phyloP scores from a whole-genome alignment of 179 eudicot genomes.

The Beta lomatogona region DNA sequence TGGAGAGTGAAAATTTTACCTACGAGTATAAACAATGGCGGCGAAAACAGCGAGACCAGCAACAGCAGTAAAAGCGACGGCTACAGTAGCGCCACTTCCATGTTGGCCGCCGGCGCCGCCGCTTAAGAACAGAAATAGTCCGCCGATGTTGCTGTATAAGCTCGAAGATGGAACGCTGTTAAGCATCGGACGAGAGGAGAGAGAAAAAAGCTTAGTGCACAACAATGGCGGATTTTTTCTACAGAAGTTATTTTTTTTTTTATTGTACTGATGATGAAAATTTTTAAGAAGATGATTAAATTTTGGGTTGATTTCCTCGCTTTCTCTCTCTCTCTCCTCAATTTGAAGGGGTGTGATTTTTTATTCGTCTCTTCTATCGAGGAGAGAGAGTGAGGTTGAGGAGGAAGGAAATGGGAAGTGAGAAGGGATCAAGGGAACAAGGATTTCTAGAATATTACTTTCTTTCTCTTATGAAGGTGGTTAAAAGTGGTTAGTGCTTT shows the following conservation, averaged over 20 bases:
- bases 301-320: neutral
- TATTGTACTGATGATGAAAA: neutral
- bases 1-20: slow-evolving; percentile 41
- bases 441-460: neutral
- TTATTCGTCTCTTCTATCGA: neutral
- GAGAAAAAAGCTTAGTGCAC: neutral
- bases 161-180: slow-evolving; percentile 29
- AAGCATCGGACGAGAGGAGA: slow-evolving; percentile 41
- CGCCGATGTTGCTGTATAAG: slow-evolving; percentile 34
- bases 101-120: slow-evolving; percentile 39
- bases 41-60: slow-evolving; percentile 71
- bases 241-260: neutral
- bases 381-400: neutral
- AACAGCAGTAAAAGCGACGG: slow-evolving; percentile 59
- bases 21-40: slow-evolving; percentile 56
- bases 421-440: slow-evolving; percentile 7
- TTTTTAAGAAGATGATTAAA: neutral
- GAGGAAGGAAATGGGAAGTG: neutral
- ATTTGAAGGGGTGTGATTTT: neutral
- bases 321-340: neutral
- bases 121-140: slow-evolving; percentile 27
- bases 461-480: neutral
- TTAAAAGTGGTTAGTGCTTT: neutral
- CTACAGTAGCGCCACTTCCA: slow-evolving; percentile 35
- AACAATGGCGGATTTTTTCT: neutral